Conservation (phyloP, 2,329 filamentous ascomycete species). For the Fusarium nygamai region DNA sequence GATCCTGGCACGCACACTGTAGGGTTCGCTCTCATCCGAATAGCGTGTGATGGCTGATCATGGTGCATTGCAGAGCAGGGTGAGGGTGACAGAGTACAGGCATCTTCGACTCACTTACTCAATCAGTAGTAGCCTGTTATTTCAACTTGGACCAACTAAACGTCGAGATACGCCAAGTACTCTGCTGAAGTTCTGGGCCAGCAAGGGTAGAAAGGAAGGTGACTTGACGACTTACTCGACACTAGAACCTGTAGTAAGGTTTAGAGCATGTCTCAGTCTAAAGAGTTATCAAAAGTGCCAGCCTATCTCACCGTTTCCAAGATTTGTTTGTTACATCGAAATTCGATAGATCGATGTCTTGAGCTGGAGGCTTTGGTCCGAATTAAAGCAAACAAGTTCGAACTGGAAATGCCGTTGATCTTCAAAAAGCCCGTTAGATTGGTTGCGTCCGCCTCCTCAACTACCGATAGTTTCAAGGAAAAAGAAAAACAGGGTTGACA, state of each 20-base stretch:
- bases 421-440: not conserved
- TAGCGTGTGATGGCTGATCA: slow-evolving; percentile 18
- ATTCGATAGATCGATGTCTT: not conserved
- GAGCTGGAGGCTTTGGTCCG: not conserved
- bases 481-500: slow-evolving; percentile 14
- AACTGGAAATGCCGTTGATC: not conserved
- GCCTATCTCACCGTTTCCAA: not conserved
- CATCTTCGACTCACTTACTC: not conserved
- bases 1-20: not conserved
- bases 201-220: not conserved
- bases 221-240: not conserved
- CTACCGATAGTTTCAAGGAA: slow-evolving; percentile 18
- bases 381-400: not conserved
- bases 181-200: not conserved
- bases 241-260: not conserved
- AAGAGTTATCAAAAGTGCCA: not conserved
- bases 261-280: not conserved
- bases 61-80: slow-evolving; percentile 22
- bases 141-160: not conserved
- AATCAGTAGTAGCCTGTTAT: slow-evolving; percentile 15
- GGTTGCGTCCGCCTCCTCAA: not conserved
- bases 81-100: not conserved
- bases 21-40: slow-evolving; percentile 11
- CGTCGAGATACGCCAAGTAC: not conserved
- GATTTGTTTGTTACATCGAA: not conserved